These are phyloP conservation scores for Rutidosis leptorrhynchoides DNA, from an alignment of 129 eudicot genomes.

Conservation along the genomic window DNA sequence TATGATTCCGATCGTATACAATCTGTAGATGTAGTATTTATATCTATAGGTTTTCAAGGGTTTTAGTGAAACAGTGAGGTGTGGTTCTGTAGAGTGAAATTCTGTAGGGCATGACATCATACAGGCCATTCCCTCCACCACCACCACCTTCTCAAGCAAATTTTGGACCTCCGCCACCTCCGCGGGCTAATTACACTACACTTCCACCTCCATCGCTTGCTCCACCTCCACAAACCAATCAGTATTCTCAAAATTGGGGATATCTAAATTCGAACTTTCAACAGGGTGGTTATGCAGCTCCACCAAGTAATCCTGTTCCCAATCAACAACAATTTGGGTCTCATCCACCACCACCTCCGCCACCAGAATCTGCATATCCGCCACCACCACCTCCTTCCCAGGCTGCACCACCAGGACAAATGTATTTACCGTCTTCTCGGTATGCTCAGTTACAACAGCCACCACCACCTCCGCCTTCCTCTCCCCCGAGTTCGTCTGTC, in stretches of 20 bases:
- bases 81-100: slow-evolving; percentile 12
- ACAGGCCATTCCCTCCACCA: slow-evolving; percentile 88
- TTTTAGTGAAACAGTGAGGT: slow-evolving; percentile 22
- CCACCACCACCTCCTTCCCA: slow-evolving; percentile 47
- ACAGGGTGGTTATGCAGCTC: slow-evolving; percentile 42
- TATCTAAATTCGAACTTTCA: slow-evolving; percentile 45
- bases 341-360: slow-evolving; percentile 32
- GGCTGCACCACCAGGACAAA: slow-evolving; percentile 36
- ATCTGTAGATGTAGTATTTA: not conserved
- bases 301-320: slow-evolving; percentile 33
- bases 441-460: slow-evolving; percentile 55
- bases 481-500: slow-evolving; percentile 49
- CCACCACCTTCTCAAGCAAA: slow-evolving; percentile 63
- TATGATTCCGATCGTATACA: not conserved
- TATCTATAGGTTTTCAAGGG: slow-evolving; percentile 28
- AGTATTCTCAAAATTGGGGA: slow-evolving; percentile 74
- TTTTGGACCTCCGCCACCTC: slow-evolving; percentile 62
- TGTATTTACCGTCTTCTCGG: slow-evolving; percentile 70
- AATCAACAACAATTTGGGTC: slow-evolving; percentile 46
- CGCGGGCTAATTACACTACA: slow-evolving; percentile 46
- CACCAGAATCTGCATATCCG: slow-evolving; percentile 37
- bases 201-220: slow-evolving; percentile 55
- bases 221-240: slow-evolving; percentile 46
- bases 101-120: slow-evolving; percentile 61
- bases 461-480: slow-evolving; percentile 47